Conservation (phyloP, 805 yeast species). For the Candida incommunis region DNA sequence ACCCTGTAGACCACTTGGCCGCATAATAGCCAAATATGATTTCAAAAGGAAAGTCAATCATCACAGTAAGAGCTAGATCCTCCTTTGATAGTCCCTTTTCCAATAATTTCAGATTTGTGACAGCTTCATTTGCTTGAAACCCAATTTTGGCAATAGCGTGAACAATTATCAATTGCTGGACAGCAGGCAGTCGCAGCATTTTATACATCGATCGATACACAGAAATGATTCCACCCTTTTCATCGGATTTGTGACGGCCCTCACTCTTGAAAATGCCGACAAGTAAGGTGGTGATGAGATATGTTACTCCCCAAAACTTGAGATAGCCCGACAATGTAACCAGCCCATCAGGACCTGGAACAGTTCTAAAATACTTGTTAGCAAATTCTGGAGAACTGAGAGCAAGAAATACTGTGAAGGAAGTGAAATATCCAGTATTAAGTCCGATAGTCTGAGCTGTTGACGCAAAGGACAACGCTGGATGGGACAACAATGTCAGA, state of each 20-base stretch:
- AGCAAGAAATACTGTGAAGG: slow-evolving; percentile 84
- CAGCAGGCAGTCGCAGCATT: slow-evolving; percentile 39
- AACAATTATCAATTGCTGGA: slow-evolving; percentile 58
- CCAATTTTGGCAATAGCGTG: slow-evolving; percentile 78
- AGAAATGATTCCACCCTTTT: slow-evolving; percentile 19
- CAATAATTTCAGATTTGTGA: slow-evolving; percentile 77
- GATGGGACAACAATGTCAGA: slow-evolving; percentile 64
- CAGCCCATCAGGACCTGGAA: slow-evolving; percentile 50
- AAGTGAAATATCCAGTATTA: slow-evolving; percentile 81
- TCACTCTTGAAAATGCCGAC: slow-evolving; percentile 53
- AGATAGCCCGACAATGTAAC: slow-evolving; percentile 64
- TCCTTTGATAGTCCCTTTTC: slow-evolving; percentile 90
- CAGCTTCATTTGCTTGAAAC: slow-evolving; percentile 92
- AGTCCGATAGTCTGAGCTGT: slow-evolving; percentile 96
- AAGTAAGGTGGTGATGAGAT: slow-evolving; percentile 48
- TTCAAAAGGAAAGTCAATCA: slow-evolving; percentile 93
- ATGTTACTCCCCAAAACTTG: slow-evolving; percentile 61
- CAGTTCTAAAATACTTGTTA: slow-evolving; percentile 59
- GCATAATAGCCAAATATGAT: slow-evolving; percentile 90
- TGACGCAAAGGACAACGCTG: slow-evolving; percentile 78
- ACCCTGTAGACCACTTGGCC: slow-evolving; percentile 84
- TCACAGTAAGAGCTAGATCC: slow-evolving; percentile 81
- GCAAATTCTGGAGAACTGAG: slow-evolving; percentile 88
- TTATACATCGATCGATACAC: slow-evolving; percentile 23
- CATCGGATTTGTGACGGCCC: slow-evolving; percentile 35